Evolutionary conservation across 768 basidiomycete species (phyloP), one percentile per base, ranked within the genome.

Genomic region (Podaxis rugospora): DNA sequence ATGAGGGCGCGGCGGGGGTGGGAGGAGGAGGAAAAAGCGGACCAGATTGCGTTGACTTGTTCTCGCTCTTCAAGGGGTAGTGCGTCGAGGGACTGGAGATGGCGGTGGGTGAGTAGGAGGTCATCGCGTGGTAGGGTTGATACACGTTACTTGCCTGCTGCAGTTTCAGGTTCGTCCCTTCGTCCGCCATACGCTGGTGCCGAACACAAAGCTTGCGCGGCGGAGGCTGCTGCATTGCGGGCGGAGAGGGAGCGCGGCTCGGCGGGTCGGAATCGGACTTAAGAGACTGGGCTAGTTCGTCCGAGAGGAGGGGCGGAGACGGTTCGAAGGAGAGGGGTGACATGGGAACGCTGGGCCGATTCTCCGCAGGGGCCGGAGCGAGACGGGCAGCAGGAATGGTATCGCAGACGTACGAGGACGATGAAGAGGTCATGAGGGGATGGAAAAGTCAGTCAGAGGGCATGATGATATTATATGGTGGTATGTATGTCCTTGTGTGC

Each of bases 141-240:
- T 11, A 16, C 23, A 44, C 61, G 60, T 23, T 23, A 74, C 85
- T 67, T 63, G 93, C 95, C 79, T 89, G 86, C 73, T 98, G 96
- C 5, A 98, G 81, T 76, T 89, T 94, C 62, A 92, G 77, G 72
- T 92, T 97, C 23, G 91, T 95, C 13, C 93, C 93, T 74, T 96
- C 87, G 77, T 98, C 94, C 4, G 96, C 96, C 88, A 96, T 98
- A 51, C 95, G 83, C 76, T 95, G 92, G 74, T 98, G 96, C 35
- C 95, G 77, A 4, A 95, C 87, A 70, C 95, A 98, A 16, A 97
- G 82, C 75, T 93, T 96, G 51, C 92, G 78, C 13, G 83, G 80
- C 1, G 81, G 73, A 1, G 72, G 69, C n/a, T 77, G 76, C 10
- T 76, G 69, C 35, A 60, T 47, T 27, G 25, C 66, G 0, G 74